phyloP scores from a whole-genome alignment of 148 eudicot genomes.

The Gaultheria prostrata region DNA sequence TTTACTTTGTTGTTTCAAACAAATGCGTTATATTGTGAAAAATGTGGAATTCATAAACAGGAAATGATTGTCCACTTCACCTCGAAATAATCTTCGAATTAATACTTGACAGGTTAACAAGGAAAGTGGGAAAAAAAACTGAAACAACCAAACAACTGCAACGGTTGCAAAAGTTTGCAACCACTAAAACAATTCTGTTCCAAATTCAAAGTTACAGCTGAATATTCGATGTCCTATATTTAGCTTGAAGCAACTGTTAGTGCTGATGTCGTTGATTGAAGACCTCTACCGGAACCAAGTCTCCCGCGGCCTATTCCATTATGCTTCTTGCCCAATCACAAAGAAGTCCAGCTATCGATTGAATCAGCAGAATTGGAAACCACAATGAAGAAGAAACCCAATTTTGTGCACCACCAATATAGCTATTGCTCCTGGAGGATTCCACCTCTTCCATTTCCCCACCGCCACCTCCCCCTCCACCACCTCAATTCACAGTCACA shows the following conservation, averaged over 20 bases:
- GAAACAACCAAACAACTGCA: background rate
- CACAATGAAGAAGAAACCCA: slow-evolving; percentile 64
- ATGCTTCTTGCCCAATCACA: slow-evolving; percentile 32
- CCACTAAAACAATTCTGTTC: slow-evolving; percentile 10
- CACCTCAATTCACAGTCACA: slow-evolving; percentile 74
- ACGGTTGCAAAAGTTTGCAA: slow-evolving; percentile 24
- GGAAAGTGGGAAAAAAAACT: background rate
- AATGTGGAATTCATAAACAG: background rate
- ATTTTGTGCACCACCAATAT: slow-evolving; percentile 41
- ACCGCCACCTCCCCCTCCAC: slow-evolving; percentile 21
- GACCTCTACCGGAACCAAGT: slow-evolving; percentile 32
- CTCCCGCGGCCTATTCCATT: slow-evolving; percentile 40
- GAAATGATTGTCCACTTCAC: background rate
- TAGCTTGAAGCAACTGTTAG: slow-evolving; percentile 29
- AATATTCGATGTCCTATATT: background rate
- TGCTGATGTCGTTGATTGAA: slow-evolving; percentile 18
- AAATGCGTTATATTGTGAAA: background rate
- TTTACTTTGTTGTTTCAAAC: background rate
- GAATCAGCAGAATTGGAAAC: slow-evolving; percentile 89
- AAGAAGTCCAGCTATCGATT: slow-evolving; percentile 63
- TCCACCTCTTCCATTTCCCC: slow-evolving; percentile 62
- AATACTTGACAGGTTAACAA: background rate
- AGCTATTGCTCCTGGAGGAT: slow-evolving; percentile 88
- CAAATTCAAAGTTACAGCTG: background rate
- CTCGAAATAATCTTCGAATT: background rate